Base-by-base conservation (phyloP, 768 basidiomycete genomes). In the Epithele typhae region DNA sequence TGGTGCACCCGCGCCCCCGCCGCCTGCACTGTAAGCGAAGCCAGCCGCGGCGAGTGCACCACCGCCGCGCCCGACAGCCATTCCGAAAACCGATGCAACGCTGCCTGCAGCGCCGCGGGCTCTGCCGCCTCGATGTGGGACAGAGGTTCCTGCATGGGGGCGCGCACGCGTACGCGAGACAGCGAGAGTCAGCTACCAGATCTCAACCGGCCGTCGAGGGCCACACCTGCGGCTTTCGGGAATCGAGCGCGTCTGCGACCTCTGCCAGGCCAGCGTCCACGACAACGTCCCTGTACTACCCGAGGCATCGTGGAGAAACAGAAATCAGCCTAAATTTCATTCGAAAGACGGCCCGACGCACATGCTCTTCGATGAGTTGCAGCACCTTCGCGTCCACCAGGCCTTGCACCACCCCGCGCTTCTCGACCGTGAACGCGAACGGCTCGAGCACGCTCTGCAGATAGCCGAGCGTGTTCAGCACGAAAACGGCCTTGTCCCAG, bases 1-100 rank as follows among this genome's bases (percentile, higher is more conserved):
- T 81, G 82, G 59, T 98, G 95, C 7, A 97, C 82, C 24, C 73
- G 68, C 0, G 71, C 69, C 5, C 85, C 82, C 22, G 94, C 66
- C 10, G 72, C 68, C 24, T 86, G 82, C 0, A 83, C 75, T 0
- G 81, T 76, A 11, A 98, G 76, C 24, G 82, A 79, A 0, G 85
- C 72, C 0, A 98, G 79, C 2, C 90, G 83, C 0, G 88, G 82
- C 0, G 90, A 86, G 12, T 89, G 81, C 12, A 90, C 78, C 12
- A 92, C 84, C 53, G 90, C 88, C 22, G 82, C 73, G 1, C 82
- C 79, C 4, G 90, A 86, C 3, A 98, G 81, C 87, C 93, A 98
- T 1, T 71, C 60, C 1, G 92, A 86, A 68, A 98, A 96, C 35
- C 70, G 71, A 14, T 67, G 73, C 9, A 96, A 74, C 0, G 88